Percentiles rank a stretch among this genome's conserved stretches.
phyloP scores from a whole-genome alignment of 768 basidiomycete species.

The Mycena chlorophos region DNA sequence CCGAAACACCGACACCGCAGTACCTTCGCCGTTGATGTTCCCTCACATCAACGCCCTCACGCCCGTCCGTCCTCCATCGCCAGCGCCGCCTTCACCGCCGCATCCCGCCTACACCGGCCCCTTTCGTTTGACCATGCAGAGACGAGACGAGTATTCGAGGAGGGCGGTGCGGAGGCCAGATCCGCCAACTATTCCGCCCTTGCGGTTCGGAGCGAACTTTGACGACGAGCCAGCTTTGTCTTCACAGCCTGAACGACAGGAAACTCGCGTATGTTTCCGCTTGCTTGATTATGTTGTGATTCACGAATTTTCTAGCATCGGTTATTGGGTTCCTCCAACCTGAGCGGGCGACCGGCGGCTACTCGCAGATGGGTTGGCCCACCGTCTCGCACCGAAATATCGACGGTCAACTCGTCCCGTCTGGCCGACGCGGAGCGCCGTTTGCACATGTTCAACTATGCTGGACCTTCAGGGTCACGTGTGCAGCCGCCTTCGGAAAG shows the following conservation, averaged over 20 bases:
- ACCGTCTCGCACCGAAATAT: slow-evolving; percentile 3
- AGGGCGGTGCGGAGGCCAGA: slow-evolving; percentile 19
- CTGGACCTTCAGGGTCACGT: slow-evolving; percentile 9
- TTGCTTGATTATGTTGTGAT: not conserved
- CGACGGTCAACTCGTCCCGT: not conserved
- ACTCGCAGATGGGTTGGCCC: slow-evolving; percentile 2
- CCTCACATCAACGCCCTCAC: not conserved
- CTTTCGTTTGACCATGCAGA: slow-evolving; percentile 49
- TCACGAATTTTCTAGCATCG: slow-evolving; percentile 4
- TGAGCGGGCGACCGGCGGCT: not conserved
- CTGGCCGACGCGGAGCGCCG: slow-evolving; percentile 15
- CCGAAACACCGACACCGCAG: no score
- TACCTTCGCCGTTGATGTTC: slow-evolving; percentile 3
- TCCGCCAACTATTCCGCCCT: slow-evolving; percentile 39
- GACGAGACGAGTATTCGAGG: slow-evolving; percentile 24
- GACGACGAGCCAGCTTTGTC: not conserved
- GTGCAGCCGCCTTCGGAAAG: not conserved
- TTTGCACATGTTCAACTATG: slow-evolving; percentile 7
- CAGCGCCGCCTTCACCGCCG: slow-evolving; percentile 28
- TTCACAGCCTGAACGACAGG: not conserved
- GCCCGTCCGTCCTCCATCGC: slow-evolving; percentile 11
- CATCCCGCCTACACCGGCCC: slow-evolving; percentile 45
- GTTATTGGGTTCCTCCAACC: not conserved
- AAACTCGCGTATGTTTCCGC: slow-evolving; percentile 10
- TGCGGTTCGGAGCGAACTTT: slow-evolving; percentile 35